Conservation (phyloP, 2,329 filamentous ascomycete species). For the Cladosporium sp. region DNA sequence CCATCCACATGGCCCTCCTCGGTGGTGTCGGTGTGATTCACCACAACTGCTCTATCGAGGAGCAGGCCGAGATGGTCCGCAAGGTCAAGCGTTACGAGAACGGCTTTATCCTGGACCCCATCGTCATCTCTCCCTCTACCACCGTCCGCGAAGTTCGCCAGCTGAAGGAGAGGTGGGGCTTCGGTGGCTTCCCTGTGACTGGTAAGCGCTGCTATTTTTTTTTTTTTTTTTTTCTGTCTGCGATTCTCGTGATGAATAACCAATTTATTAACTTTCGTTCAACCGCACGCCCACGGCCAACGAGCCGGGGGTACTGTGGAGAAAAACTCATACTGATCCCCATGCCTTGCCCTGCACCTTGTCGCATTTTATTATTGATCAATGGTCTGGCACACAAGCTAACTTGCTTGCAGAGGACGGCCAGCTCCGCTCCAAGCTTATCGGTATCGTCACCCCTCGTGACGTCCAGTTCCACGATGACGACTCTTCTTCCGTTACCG, state of each 20-base stretch:
- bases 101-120: slow-evolving; percentile 94
- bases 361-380: not conserved
- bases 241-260: slow-evolving; percentile 68
- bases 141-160: slow-evolving; percentile 88
- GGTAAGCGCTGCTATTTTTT: slow-evolving; percentile 59
- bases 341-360: not conserved
- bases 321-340: slow-evolving; percentile 22
- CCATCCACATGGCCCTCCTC: slow-evolving; percentile 90
- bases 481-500: slow-evolving; percentile 66
- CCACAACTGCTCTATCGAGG: slow-evolving; percentile 98
- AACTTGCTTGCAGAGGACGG: slow-evolving; percentile 65
- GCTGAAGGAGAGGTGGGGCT: slow-evolving; percentile 97
- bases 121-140: slow-evolving; percentile 82
- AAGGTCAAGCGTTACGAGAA: slow-evolving; percentile 99
- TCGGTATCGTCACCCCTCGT: slow-evolving; percentile 96
- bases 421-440: slow-evolving; percentile 87
- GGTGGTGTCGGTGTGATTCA: slow-evolving; percentile 92
- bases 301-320: slow-evolving; percentile 33
- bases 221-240: slow-evolving; percentile 16
- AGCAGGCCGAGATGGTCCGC: slow-evolving; percentile 97
- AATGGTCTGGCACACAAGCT: not conserved
- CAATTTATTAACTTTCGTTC: slow-evolving; percentile 99
- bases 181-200: slow-evolving; percentile 97
- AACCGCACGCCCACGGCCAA: slow-evolving; percentile 73
- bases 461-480: slow-evolving; percentile 96